Percentiles rank a stretch among this genome's conserved stretches.
These are phyloP conservation scores for Globisporangium polare DNA, from an alignment of 352 stramenopile genomes.

Conservation along the genomic window DNA sequence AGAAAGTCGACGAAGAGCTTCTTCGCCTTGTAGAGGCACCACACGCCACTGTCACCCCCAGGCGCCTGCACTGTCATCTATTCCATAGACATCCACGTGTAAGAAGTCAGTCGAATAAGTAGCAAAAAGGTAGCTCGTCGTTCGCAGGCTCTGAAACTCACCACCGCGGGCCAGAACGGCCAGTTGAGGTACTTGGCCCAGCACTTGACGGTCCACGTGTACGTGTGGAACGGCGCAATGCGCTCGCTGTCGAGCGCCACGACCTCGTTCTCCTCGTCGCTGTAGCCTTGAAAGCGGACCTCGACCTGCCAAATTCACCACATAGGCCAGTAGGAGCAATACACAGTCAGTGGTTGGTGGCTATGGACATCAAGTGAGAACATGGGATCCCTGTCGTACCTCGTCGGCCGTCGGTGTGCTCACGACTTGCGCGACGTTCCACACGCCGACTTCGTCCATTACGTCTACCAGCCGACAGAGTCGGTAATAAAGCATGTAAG, in stretches of 20 bases:
- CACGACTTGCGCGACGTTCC: constrained; percentile 10
- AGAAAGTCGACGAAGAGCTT: constrained; percentile 52
- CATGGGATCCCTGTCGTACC: background rate
- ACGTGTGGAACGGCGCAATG: constrained; percentile 64
- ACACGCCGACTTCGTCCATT: constrained; percentile 11
- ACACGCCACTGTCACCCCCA: constrained; percentile 27
- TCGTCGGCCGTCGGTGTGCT: background rate
- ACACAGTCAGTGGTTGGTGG: background rate
- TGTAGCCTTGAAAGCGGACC: constrained; percentile 61
- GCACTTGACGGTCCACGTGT: constrained; percentile 66
- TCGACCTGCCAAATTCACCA: background rate
- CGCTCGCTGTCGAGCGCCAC: constrained; percentile 43
- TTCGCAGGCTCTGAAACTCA: constrained; percentile 6
- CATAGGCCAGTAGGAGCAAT: background rate
- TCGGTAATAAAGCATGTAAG: background rate
- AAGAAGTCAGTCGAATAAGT: background rate
- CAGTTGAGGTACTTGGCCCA: constrained; percentile 75
- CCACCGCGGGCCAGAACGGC: constrained; percentile 59
- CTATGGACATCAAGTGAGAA: background rate
- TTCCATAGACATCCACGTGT: background rate
- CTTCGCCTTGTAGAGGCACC: constrained; percentile 26
- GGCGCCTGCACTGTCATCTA: constrained; percentile 60
- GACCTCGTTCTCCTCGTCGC: constrained; percentile 43
- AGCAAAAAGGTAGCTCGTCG: background rate
- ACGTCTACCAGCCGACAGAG: constrained; percentile 1